Evolutionary conservation across 306 rosid genomes (phyloP).

Genomic region (Cicer cuneatum): DNA sequence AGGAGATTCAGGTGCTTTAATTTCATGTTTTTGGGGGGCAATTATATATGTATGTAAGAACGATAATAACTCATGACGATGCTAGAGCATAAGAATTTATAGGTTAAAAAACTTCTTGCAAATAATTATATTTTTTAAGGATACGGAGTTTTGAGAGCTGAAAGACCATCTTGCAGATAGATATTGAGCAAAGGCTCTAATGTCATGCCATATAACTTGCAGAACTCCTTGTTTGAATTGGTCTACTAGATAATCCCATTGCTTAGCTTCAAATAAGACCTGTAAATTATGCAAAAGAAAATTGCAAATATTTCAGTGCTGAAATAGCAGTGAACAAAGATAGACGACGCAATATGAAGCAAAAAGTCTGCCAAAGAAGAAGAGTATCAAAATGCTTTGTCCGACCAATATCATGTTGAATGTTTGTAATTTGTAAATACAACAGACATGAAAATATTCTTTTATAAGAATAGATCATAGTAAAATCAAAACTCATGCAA

Average conservation of each 20-base stretch:
- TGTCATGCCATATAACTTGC: slow-evolving; percentile 97
- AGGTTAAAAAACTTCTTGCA: slow-evolving; percentile 14
- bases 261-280: slow-evolving; percentile 90
- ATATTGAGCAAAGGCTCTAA: slow-evolving; percentile 90
- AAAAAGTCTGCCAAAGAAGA: slow-evolving; percentile 6
- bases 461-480: background rate
- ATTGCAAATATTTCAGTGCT: slow-evolving; percentile 35
- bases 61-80: slow-evolving; percentile 15
- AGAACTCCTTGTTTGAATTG: slow-evolving; percentile 95
- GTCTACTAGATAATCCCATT: slow-evolving; percentile 89
- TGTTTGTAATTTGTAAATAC: slow-evolving; percentile 3
- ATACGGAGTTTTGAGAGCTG: slow-evolving; percentile 98
- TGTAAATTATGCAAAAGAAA: slow-evolving; percentile 49
- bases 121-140: slow-evolving; percentile 46
- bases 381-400: slow-evolving; percentile 31
- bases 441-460: background rate
- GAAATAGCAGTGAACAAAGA: slow-evolving; percentile 35
- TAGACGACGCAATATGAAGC: slow-evolving; percentile 29
- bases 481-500: background rate
- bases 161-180: slow-evolving; percentile 94
- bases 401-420: slow-evolving; percentile 19
- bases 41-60: slow-evolving; percentile 28
- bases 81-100: slow-evolving; percentile 22
- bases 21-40: background rate
- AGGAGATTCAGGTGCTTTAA: slow-evolving; percentile 3